Evolutionary conservation across 2,329 filamentous ascomycete species (phyloP).

Genomic region (Talaromyces atroroseus): DNA sequence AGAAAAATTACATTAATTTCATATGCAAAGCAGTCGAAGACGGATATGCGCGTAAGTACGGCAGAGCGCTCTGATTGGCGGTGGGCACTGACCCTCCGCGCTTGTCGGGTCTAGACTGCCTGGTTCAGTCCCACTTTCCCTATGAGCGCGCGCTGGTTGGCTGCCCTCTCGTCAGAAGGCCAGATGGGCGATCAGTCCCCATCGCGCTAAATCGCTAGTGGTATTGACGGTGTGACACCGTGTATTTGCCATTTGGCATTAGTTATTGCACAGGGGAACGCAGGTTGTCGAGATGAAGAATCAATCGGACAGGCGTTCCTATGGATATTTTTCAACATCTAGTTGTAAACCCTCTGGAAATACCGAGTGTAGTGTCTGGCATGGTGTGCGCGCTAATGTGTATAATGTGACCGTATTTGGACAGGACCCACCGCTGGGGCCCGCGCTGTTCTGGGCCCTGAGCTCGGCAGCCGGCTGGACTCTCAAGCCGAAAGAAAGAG

Average conservation of each 20-base stretch:
- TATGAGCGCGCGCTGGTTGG: not conserved
- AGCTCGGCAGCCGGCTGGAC: conserved; percentile 2
- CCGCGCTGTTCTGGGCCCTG: conserved; percentile 1
- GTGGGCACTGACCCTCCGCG: not conserved
- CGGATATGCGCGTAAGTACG: not conserved
- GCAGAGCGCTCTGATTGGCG: not conserved
- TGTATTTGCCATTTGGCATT: too few species aligned
- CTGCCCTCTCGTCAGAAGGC: not conserved
- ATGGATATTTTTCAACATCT: too few species aligned
- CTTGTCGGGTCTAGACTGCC: not conserved
- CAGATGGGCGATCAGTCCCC: not conserved
- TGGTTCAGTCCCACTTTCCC: not conserved
- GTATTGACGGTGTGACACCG: too few species aligned
- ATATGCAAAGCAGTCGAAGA: too few species aligned
- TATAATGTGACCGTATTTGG: not conserved
- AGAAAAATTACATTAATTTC: too few species aligned
- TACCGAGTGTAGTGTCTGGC: too few species aligned
- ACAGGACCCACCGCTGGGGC: not conserved
- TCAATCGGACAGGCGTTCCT: too few species aligned
- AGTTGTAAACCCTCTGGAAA: too few species aligned
- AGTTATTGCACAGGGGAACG: too few species aligned
- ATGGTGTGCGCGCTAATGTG: too few species aligned
- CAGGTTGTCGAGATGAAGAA: too few species aligned
- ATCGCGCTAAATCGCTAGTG: not conserved
- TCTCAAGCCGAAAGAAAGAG: not conserved